Conservation (phyloP, 139 green algal species). For the Pseudopediastrum boryanum region DNA sequence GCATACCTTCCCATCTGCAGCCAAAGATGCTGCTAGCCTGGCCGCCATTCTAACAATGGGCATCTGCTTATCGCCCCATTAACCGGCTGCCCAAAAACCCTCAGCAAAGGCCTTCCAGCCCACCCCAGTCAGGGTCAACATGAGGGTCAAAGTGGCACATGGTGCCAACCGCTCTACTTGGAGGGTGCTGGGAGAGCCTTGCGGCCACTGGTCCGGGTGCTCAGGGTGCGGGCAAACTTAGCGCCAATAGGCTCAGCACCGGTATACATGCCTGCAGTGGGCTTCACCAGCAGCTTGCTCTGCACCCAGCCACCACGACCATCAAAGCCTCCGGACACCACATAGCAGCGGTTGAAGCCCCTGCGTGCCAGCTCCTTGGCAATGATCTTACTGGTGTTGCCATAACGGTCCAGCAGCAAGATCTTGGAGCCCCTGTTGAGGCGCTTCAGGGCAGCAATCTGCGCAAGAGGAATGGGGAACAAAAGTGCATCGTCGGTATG, state of each 20-base stretch:
- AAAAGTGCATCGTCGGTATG: too few species aligned
- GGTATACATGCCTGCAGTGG: conserved; percentile 42
- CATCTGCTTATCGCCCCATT: too few species aligned
- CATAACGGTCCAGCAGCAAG: conserved; percentile 83
- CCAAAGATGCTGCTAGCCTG: too few species aligned
- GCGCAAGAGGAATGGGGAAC: too few species aligned
- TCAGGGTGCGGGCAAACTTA: conserved; percentile 32
- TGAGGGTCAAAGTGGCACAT: too few species aligned
- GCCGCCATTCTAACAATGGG: too few species aligned
- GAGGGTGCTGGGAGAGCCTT: conserved; percentile 34
- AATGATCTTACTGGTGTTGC: conserved; percentile 63
- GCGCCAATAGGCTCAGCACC: conserved; percentile 16
- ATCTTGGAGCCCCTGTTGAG: conserved; percentile 68
- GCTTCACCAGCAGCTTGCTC: conserved; percentile 84
- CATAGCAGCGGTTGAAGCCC: conserved; percentile 73
- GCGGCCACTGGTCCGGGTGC: conserved; percentile 21
- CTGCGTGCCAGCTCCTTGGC: conserved; percentile 69
- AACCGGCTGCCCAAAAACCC: too few species aligned
- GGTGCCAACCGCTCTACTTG: conserved; percentile 20
- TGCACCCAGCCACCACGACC: conserved; percentile 68
- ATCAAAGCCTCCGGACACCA: conserved; percentile 70
- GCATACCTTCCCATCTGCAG: too few species aligned
- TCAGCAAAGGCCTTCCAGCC: too few species aligned
- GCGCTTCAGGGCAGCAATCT: conserved; percentile 79
- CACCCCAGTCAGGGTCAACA: too few species aligned